Conservation (phyloP, 441 rosid genomes). For the Gossypium aridum region DNA sequence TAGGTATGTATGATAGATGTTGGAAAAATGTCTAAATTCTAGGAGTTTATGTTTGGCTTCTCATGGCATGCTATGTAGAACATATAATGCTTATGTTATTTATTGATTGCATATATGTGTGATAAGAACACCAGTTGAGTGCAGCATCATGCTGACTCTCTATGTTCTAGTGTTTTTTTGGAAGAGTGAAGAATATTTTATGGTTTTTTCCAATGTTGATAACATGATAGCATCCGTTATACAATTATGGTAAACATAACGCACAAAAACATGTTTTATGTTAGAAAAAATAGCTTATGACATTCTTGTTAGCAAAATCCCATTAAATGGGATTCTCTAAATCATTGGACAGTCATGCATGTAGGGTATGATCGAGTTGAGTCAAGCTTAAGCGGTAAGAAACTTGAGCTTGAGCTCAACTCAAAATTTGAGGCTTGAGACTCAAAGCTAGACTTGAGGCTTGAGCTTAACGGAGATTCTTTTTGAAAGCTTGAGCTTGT, state of each 20-base stretch:
- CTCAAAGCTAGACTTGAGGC: no score
- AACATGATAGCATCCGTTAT: neutral
- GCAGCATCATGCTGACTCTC: neutral
- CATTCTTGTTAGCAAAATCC: neutral
- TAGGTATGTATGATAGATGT: constrained; percentile 20
- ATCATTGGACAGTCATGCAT: no score
- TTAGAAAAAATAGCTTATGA: neutral
- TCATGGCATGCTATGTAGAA: neutral
- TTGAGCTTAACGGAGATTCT: no score
- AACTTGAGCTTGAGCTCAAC: no score
- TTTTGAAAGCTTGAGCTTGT: no score
- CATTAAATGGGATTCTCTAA: no score
- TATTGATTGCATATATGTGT: neutral
- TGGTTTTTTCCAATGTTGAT: neutral
- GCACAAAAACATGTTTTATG: neutral
- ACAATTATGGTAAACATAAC: neutral
- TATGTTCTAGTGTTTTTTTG: neutral
- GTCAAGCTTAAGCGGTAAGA: no score
- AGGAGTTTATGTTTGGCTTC: neutral
- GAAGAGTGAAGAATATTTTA: neutral
- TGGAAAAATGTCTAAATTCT: neutral
- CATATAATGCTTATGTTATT: constrained; percentile 4
- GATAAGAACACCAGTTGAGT: neutral
- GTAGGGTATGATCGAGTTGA: no score
- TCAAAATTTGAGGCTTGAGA: no score